A percentile compares a stretch with the other conserved stretches of the same genome.
These are phyloP conservation scores for Arthrobotrys sphaeroides DNA, from an alignment of 2,329 filamentous ascomycete species.

Conservation along the genomic window DNA sequence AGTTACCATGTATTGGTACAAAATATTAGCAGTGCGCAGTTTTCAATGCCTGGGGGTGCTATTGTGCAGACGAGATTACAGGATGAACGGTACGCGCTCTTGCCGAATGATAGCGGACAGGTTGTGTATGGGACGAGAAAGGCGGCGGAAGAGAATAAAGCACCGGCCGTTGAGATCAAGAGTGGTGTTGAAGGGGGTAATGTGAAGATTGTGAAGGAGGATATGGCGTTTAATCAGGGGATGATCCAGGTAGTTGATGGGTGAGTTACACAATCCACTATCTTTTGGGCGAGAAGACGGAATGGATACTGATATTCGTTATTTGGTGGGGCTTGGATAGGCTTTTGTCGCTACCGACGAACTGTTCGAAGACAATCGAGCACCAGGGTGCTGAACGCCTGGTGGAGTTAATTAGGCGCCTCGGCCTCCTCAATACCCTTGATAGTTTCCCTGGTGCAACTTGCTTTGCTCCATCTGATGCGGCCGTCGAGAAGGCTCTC, in stretches of 20 bases:
- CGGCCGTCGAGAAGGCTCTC: constrained; percentile 26
- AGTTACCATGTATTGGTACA: constrained; percentile 45
- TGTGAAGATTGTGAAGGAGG: constrained; percentile 26
- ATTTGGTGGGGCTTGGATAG: neutral
- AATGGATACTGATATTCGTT: neutral
- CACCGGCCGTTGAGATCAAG: constrained; percentile 23
- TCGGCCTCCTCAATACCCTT: constrained; percentile 41
- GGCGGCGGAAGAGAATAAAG: neutral
- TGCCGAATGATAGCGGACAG: constrained; percentile 35
- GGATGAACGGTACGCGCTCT: constrained; percentile 13
- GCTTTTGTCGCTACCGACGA: constrained; percentile 33
- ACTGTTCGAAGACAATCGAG: constrained; percentile 47
- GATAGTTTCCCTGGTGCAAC: constrained; percentile 48
- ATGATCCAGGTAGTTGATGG: constrained; percentile 42
- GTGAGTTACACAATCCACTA: constrained; percentile 1
- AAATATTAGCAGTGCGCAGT: constrained; percentile 25
- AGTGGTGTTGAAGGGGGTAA: constrained; percentile 20
- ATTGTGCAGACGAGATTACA: constrained; percentile 38
- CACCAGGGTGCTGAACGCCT: constrained; percentile 38
- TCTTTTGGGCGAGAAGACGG: neutral
- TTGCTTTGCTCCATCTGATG: constrained; percentile 46
- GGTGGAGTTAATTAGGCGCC: constrained; percentile 33
- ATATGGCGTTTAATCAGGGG: constrained; percentile 28
- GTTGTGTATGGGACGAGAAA: constrained; percentile 32
- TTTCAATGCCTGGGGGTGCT: constrained; percentile 29